phyloP scores from a whole-genome alignment of 129 eudicot species.

The Artemisia annua region DNA sequence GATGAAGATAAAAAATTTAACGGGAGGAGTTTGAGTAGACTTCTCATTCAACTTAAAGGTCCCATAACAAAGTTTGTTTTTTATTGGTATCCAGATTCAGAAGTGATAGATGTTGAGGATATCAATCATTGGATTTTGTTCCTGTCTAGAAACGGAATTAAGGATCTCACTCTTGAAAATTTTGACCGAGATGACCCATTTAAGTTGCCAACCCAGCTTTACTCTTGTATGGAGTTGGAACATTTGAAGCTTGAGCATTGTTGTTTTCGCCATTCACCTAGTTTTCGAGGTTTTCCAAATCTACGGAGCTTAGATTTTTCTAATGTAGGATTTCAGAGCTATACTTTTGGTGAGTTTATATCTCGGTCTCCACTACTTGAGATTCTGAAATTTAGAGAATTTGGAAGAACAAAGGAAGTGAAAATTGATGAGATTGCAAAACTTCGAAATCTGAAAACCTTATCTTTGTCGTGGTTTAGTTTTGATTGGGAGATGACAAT shows the following conservation, averaged over 20 bases:
- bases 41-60: too few species aligned
- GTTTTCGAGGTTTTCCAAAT: constrained; percentile 26
- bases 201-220: constrained; percentile 14
- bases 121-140: too few species aligned
- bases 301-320: constrained; percentile 14
- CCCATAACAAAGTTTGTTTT: too few species aligned
- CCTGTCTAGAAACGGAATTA: too few species aligned
- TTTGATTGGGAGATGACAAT: neutral
- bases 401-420: neutral
- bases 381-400: neutral
- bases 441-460: neutral
- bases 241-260: constrained; percentile 9
- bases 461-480: too few species aligned
- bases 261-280: neutral
- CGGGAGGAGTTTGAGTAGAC: too few species aligned
- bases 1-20: too few species aligned
- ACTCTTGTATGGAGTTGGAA: constrained; percentile 23
- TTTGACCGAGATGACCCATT: neutral
- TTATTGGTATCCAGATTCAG: too few species aligned
- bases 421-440: constrained; percentile 13
- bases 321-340: neutral
- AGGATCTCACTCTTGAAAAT: neutral
- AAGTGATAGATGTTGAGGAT: too few species aligned
- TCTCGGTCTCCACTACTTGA: constrained; percentile 14
- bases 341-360: neutral